Evolutionary conservation across 2,329 filamentous ascomycete species (phyloP).

Genomic region (Phoma sp.): DNA sequence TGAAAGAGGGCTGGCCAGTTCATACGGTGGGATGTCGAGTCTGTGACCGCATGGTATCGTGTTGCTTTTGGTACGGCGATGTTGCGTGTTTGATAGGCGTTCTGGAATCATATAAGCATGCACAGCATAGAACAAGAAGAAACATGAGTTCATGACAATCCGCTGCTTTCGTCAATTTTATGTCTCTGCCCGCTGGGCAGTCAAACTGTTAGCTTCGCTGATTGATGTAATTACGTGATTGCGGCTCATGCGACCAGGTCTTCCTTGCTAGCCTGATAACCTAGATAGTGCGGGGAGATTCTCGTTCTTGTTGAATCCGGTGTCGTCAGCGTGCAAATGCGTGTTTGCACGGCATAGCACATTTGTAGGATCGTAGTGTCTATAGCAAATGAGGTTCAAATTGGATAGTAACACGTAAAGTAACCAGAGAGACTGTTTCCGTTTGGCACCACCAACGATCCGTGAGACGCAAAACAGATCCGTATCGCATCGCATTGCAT

Average conservation of each 20-base stretch:
- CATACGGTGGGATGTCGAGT: constrained; percentile 10
- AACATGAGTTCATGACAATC: constrained; percentile 5
- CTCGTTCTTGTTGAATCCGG: neutral
- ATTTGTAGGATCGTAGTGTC: neutral
- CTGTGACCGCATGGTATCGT: constrained; percentile 9
- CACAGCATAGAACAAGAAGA: constrained; percentile 19
- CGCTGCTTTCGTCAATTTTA: neutral
- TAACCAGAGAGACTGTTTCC: constrained; percentile 47
- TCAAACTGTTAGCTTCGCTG: neutral
- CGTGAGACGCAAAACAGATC: constrained; percentile 40
- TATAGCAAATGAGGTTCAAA: constrained; percentile 48
- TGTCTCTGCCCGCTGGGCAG: neutral
- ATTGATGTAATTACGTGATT: constrained; percentile 8
- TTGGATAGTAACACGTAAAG: constrained; percentile 48
- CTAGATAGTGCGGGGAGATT: constrained; percentile 10
- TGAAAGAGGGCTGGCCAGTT: constrained; percentile 13
- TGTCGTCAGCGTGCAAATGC: neutral
- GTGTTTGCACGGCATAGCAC: neutral
- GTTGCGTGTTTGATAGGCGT: constrained; percentile 7
- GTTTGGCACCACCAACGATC: constrained; percentile 42
- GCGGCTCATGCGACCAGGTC: neutral
- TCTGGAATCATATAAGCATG: constrained; percentile 8
- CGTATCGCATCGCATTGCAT: constrained; percentile 34
- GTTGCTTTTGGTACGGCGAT: neutral
- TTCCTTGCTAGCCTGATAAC: constrained; percentile 7